These are phyloP conservation scores for Colletotrichum aenigma DNA, from an alignment of 2,329 filamentous ascomycete species.

Conservation along the genomic window DNA sequence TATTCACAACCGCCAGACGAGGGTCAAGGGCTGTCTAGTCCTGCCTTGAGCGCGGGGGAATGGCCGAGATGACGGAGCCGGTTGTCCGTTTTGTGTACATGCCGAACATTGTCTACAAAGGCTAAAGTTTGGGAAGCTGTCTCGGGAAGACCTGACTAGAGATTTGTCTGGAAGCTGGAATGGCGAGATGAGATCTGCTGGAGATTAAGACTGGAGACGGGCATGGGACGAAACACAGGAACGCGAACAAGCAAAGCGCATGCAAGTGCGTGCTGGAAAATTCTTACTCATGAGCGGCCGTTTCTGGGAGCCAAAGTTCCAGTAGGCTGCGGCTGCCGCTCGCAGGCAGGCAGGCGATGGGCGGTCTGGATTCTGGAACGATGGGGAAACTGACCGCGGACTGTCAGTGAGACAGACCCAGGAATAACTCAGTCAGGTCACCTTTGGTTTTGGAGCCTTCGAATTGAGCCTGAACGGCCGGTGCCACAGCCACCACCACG, in stretches of 20 bases:
- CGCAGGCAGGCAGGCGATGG: background rate
- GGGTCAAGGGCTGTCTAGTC: background rate
- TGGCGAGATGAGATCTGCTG: background rate
- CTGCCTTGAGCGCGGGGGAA: background rate
- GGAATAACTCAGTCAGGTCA: background rate
- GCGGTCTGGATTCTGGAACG: background rate
- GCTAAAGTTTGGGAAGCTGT: background rate
- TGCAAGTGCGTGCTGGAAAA: background rate
- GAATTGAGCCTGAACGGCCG: background rate
- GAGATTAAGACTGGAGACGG: background rate
- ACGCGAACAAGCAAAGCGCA: background rate
- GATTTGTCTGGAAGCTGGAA: background rate
- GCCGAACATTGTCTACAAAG: background rate
- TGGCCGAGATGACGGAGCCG: background rate
- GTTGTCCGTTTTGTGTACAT: background rate
- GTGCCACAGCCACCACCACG: constrained; percentile 10
- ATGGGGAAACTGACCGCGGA: background rate
- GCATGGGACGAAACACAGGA: constrained; percentile 7
- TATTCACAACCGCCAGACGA: constrained; percentile 11
- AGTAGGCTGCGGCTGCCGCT: background rate
- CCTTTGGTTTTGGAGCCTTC: background rate
- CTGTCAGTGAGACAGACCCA: background rate
- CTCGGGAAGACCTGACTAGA: background rate
- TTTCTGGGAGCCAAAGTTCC: constrained; percentile 2
- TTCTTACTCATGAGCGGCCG: constrained; percentile 14